Percentiles rank a stretch among this genome's conserved stretches.
These are phyloP conservation scores for Rhizopogon parksii DNA, from an alignment of 1,284 basidiomycete genomes.

Conservation along the genomic window DNA sequence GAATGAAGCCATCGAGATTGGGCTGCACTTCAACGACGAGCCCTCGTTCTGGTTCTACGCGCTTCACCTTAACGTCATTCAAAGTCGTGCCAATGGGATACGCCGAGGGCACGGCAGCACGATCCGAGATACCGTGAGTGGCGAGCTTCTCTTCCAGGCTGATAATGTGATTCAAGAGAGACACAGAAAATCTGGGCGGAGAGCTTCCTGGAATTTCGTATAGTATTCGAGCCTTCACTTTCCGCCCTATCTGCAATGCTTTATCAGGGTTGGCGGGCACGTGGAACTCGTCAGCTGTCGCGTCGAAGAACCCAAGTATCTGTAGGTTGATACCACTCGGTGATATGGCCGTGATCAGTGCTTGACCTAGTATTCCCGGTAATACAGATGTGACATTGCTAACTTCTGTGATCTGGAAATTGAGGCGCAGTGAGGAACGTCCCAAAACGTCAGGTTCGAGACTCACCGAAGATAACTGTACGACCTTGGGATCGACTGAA, in stretches of 20 bases:
- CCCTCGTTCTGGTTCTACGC: slow-evolving; percentile 77
- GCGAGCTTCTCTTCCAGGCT: slow-evolving; percentile 35
- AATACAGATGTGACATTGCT: slow-evolving; percentile 76
- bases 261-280: slow-evolving; percentile 48
- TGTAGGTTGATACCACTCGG: slow-evolving; percentile 83
- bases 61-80: slow-evolving; percentile 64
- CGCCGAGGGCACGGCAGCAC: slow-evolving; percentile 41
- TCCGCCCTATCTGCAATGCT: slow-evolving; percentile 75
- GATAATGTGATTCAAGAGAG: slow-evolving; percentile 70
- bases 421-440: slow-evolving; percentile 8
- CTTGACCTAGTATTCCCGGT: slow-evolving; percentile 83
- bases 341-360: slow-evolving; percentile 76
- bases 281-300: slow-evolving; percentile 84
- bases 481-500: slow-evolving; percentile 39
- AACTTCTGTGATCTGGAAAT: slow-evolving; percentile 61
- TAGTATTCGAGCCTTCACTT: slow-evolving; percentile 82
- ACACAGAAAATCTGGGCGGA: slow-evolving; percentile 78
- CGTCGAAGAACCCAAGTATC: slow-evolving; percentile 90
- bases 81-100: slow-evolving; percentile 73
- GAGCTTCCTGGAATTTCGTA: slow-evolving; percentile 70
- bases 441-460: slow-evolving; percentile 12
- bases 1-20: slow-evolving; percentile 69
- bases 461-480: slow-evolving; percentile 49
- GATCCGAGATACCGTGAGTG: slow-evolving; percentile 13
- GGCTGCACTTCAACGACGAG: slow-evolving; percentile 63